A percentile compares a stretch with the other conserved stretches of the same genome.
These are phyloP conservation scores for Pseudogymnoascus sp. DNA, from an alignment of 2,329 filamentous ascomycete species.

Conservation along the genomic window DNA sequence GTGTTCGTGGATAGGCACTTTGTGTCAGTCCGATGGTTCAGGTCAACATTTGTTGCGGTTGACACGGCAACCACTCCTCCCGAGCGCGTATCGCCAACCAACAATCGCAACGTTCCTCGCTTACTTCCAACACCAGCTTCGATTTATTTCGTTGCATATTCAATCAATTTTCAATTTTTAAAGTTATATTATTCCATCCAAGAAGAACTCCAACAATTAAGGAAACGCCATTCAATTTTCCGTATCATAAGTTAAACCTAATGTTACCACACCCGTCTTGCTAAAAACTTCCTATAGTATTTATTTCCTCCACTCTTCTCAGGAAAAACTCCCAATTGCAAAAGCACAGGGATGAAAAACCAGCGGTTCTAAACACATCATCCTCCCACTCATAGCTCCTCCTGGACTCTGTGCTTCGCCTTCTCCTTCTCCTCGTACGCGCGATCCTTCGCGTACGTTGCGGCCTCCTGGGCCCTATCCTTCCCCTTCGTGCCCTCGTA, in stretches of 20 bases:
- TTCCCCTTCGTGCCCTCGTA: conserved; percentile 39
- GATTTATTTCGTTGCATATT: too few relatives aligned
- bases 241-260: not conserved
- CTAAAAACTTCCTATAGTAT: not conserved
- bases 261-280: not conserved
- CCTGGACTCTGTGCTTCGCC: conserved; percentile 27
- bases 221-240: not conserved
- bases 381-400: conserved; percentile 13
- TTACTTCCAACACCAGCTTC: not conserved
- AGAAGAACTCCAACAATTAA: not conserved
- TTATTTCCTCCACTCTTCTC: not conserved
- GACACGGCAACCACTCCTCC: not conserved
- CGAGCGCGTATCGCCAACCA: not conserved
- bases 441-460: conserved; percentile 27
- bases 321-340: not conserved
- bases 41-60: conserved; percentile 1
- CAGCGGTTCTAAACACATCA: not conserved
- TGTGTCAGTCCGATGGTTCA: conserved; percentile 1
- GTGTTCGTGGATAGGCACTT: not conserved
- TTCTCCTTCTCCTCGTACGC: conserved; percentile 31
- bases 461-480: conserved; percentile 32
- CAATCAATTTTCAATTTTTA: not conserved
- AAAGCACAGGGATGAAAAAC: not conserved
- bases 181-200: not conserved
- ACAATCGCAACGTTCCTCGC: not conserved